These are phyloP conservation scores for Bertia moriformis DNA, from an alignment of 2,329 filamentous ascomycete genomes.

Conservation along the genomic window DNA sequence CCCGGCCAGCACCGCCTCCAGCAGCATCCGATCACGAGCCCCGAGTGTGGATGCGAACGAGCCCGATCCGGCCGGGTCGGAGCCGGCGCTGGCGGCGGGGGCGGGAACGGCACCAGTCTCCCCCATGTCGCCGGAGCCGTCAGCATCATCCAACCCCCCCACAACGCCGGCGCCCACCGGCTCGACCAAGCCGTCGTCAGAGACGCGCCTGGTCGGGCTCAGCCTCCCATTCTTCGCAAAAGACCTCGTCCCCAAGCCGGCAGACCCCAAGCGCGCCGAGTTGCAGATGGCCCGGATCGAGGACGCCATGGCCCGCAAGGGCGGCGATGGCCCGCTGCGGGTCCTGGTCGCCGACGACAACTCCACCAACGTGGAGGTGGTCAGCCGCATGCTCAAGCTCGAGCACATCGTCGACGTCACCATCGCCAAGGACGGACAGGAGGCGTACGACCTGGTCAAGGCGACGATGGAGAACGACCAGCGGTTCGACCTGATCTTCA, in stretches of 20 bases:
- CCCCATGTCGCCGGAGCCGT: slow-evolving; percentile 8
- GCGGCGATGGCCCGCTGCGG: slow-evolving; percentile 44
- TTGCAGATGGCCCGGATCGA: slow-evolving; percentile 54
- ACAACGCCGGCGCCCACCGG: too few relatives aligned
- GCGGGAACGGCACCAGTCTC: too few relatives aligned
- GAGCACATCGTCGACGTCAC: slow-evolving; percentile 78
- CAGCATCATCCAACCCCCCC: slow-evolving; percentile 8
- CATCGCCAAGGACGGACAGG: slow-evolving; percentile 72
- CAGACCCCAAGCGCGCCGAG: slow-evolving; percentile 27
- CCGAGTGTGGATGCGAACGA: slow-evolving; percentile 13
- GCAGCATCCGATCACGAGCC: slow-evolving; percentile 10
- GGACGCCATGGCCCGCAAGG: slow-evolving; percentile 49
- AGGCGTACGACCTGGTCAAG: slow-evolving; percentile 76
- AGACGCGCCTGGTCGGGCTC: slow-evolving; percentile 69
- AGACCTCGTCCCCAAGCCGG: slow-evolving; percentile 5
- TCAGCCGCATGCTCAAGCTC: slow-evolving; percentile 54
- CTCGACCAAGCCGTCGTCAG: slow-evolving; percentile 40
- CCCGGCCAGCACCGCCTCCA: slow-evolving; percentile 18
- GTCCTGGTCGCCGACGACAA: slow-evolving; percentile 23
- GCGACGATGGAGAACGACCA: slow-evolving; percentile 60
- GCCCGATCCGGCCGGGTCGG: not conserved
- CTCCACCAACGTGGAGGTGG: slow-evolving; percentile 40
- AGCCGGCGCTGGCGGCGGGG: not conserved
- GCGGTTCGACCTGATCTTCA: slow-evolving; percentile 78
- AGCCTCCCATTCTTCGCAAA: slow-evolving; percentile 64